Percentiles rank a stretch among this genome's conserved stretches.
Evolutionary conservation across 192 early-diverging fungal genomes (phyloP).

Genomic region (Chytriomyces hyalinus): DNA sequence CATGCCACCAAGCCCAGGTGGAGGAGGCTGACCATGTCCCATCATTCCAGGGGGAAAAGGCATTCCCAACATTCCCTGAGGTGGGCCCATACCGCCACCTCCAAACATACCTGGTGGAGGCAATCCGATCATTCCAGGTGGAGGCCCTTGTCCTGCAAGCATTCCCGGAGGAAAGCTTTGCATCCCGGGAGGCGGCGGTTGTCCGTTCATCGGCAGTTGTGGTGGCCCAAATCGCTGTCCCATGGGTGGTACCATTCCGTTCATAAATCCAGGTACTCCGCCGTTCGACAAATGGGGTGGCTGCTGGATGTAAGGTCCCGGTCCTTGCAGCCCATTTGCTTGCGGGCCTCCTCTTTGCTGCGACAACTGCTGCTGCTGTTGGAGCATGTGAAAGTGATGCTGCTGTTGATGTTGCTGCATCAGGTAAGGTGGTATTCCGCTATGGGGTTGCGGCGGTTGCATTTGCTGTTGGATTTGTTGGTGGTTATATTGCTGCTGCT

Average conservation of each 20-base stretch:
- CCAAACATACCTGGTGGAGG: slow-evolving; percentile 6
- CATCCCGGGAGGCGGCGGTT: slow-evolving; percentile 2
- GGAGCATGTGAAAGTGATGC: slow-evolving; percentile 9
- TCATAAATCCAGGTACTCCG: slow-evolving; percentile 17
- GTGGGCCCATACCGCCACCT: neutral
- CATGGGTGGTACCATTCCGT: slow-evolving; percentile 2
- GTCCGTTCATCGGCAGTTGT: neutral
- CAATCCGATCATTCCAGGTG: slow-evolving; percentile 9
- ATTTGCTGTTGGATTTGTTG: slow-evolving; percentile 1
- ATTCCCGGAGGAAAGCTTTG: neutral
- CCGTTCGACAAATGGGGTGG: neutral
- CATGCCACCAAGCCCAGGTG: neutral
- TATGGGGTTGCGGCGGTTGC: slow-evolving; percentile 3
- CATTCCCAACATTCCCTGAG: neutral
- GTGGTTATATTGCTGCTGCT: neutral
- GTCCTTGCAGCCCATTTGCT: neutral
- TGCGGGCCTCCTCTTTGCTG: neutral
- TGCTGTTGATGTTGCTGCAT: slow-evolving; percentile 20
- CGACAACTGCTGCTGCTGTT: neutral
- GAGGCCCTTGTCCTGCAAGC: neutral
- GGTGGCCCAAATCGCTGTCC: neutral
- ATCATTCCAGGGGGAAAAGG: neutral
- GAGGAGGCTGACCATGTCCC: neutral
- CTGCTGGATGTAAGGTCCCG: neutral
- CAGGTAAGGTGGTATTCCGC: neutral